A percentile compares a stretch with the other conserved stretches of the same genome.
phyloP scores from a whole-genome alignment of 2,329 filamentous ascomycete genomes.

The Pestalotiopsis sp. region DNA sequence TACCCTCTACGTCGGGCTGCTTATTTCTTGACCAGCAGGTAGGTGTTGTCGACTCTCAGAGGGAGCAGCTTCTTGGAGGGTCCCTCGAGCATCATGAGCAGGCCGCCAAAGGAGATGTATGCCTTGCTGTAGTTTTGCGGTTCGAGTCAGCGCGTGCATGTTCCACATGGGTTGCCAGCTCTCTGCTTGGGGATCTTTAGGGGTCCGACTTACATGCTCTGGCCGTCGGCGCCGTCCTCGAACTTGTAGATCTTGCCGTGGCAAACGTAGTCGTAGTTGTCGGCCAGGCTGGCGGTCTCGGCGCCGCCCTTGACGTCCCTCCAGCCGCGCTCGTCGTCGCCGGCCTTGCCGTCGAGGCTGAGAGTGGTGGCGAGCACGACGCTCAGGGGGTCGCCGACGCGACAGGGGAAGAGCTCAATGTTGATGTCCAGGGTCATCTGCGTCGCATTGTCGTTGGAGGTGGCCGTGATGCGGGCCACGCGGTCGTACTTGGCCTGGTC shows the following conservation, averaged over 20 bases:
- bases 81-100: conserved; percentile 88
- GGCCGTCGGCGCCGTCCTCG: conserved; percentile 75
- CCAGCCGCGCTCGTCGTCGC: conserved; percentile 68
- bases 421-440: conserved; percentile 90
- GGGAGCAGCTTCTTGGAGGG: conserved; percentile 95
- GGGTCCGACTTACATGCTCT: conserved; percentile 73
- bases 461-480: conserved; percentile 81
- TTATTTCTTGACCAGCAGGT: conserved; percentile 91
- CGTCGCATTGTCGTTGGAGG: conserved; percentile 72
- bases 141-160: background rate
- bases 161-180: background rate
- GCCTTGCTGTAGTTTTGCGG: conserved; percentile 68
- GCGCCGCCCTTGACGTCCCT: conserved; percentile 61
- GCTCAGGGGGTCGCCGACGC: conserved; percentile 73
- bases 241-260: conserved; percentile 89
- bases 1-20: background rate
- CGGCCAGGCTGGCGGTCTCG: conserved; percentile 63
- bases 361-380: conserved; percentile 85
- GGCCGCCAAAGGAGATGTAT: conserved; percentile 90
- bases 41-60: conserved; percentile 89
- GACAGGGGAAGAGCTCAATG: conserved; percentile 83
- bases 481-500: conserved; percentile 94
- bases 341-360: conserved; percentile 71
- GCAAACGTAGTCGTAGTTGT: conserved; percentile 86
- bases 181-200: background rate